A percentile compares a stretch with the other conserved stretches of the same genome.
These are phyloP conservation scores for Leccinum insolens DNA, from an alignment of 1,284 basidiomycete genomes.

Conservation along the genomic window DNA sequence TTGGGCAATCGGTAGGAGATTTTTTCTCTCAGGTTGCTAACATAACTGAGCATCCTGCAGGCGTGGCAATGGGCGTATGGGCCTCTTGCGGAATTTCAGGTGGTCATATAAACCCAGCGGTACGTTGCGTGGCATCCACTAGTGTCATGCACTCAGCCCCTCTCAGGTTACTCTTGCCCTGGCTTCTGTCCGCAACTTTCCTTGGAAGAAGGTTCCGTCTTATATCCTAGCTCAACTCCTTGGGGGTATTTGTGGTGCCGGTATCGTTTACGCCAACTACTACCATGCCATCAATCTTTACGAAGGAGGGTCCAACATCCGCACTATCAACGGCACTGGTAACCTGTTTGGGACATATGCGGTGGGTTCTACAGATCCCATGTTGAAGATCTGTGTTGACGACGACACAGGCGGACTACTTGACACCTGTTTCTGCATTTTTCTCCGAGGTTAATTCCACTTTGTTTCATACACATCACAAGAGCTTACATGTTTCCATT, in stretches of 20 bases:
- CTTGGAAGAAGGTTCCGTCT: constrained; percentile 75
- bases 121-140: constrained; percentile 31
- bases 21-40: constrained; percentile 2
- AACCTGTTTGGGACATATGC: constrained; percentile 73
- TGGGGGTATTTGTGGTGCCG: constrained; percentile 70
- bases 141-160: constrained; percentile 12
- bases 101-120: constrained; percentile 80
- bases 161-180: constrained; percentile 66
- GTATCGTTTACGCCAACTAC: constrained; percentile 76
- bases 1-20: constrained; percentile 61
- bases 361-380: constrained; percentile 41
- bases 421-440: constrained; percentile 61
- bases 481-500: constrained; percentile 4
- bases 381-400: constrained; percentile 17
- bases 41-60: constrained; percentile 26
- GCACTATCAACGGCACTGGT: constrained; percentile 70
- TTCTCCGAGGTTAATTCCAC: constrained; percentile 51
- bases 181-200: constrained; percentile 73
- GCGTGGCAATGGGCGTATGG: constrained; percentile 68
- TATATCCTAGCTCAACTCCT: constrained; percentile 75
- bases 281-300: constrained; percentile 72
- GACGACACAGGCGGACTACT: constrained; percentile 50
- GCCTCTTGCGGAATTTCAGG: constrained; percentile 68
- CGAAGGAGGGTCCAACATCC: constrained; percentile 62
- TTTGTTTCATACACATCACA: constrained; percentile 12